Evolutionary conservation across 345 rosid species (phyloP).

Genomic region (Kandelia obovata): DNA sequence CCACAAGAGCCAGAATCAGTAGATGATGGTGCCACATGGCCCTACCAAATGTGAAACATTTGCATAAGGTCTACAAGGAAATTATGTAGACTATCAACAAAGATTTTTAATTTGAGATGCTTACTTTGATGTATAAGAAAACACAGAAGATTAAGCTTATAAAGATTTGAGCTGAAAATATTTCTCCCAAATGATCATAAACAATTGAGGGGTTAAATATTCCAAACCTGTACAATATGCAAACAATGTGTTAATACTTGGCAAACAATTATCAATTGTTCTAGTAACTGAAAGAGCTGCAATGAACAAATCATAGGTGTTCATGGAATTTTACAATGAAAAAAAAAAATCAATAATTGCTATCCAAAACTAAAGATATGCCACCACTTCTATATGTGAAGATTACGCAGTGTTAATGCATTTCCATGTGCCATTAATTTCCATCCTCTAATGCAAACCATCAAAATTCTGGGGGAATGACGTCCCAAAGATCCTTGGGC

Average conservation of each 20-base stretch:
- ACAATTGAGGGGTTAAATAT: conserved; percentile 82
- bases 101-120: conserved; percentile 19
- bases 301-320: too few species aligned
- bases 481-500: too few species aligned
- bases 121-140: conserved; percentile 83
- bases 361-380: too few species aligned
- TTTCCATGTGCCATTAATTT: too few species aligned
- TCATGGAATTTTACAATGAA: too few species aligned
- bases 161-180: conserved; percentile 76
- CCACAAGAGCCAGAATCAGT: conserved; percentile 92
- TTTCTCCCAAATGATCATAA: conserved; percentile 96
- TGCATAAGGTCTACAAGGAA: conserved; percentile 20
- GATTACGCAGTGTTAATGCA: too few species aligned
- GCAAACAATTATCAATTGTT: not conserved
- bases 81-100: conserved; percentile 13
- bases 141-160: conserved; percentile 91
- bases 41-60: conserved; percentile 45
- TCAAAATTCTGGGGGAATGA: too few species aligned
- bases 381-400: too few species aligned
- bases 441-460: too few species aligned
- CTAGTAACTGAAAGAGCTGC: not conserved
- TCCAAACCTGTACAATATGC: conserved; percentile 66
- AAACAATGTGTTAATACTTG: not conserved
- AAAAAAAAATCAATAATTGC: too few species aligned
- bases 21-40: conserved; percentile 91